Percentiles rank a stretch among this genome's conserved stretches.
phyloP scores from a whole-genome alignment of 805 yeast genomes.

The Ogataea allantospora region DNA sequence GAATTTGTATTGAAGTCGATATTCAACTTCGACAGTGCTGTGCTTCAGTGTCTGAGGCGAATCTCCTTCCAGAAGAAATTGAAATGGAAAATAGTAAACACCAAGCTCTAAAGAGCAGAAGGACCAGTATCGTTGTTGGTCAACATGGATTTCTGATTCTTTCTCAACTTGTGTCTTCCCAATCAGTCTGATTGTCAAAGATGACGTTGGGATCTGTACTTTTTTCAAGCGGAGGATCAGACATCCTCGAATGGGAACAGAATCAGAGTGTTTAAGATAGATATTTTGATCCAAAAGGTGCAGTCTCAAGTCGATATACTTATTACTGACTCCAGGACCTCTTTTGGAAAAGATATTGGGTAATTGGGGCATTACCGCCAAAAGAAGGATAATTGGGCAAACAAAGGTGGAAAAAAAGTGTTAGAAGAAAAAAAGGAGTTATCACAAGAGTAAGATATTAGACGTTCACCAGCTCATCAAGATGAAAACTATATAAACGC shows the following conservation, averaged over 20 bases:
- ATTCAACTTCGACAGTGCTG: constrained; percentile 21
- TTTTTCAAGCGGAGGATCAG: constrained; percentile 19
- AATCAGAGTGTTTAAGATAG: constrained; percentile 10
- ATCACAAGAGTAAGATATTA: too few relatives aligned
- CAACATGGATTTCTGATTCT: background rate
- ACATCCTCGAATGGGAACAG: constrained; percentile 25
- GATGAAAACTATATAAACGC: too few relatives aligned
- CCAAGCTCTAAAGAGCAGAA: constrained; percentile 17
- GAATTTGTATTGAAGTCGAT: constrained; percentile 11
- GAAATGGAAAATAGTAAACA: constrained; percentile 27
- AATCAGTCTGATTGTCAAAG: constrained; percentile 14
- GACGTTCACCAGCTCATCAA: too few relatives aligned
- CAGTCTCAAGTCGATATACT: background rate
- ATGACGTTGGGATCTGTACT: constrained; percentile 10
- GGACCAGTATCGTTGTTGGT: constrained; percentile 5
- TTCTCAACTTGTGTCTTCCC: constrained; percentile 13
- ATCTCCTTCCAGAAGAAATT: constrained; percentile 24
- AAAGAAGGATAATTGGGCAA: constrained; percentile 3
- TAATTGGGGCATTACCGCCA: constrained; percentile 3
- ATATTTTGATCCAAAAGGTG: constrained; percentile 13
- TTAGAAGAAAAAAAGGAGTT: background rate
- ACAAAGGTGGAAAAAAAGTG: background rate
- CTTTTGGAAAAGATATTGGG: background rate
- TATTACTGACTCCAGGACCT: background rate
- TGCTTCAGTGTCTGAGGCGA: constrained; percentile 27